Evolutionary conservation across 176 grass and related monocot genomes (phyloP).

Genomic region (Musa beccarii): DNA sequence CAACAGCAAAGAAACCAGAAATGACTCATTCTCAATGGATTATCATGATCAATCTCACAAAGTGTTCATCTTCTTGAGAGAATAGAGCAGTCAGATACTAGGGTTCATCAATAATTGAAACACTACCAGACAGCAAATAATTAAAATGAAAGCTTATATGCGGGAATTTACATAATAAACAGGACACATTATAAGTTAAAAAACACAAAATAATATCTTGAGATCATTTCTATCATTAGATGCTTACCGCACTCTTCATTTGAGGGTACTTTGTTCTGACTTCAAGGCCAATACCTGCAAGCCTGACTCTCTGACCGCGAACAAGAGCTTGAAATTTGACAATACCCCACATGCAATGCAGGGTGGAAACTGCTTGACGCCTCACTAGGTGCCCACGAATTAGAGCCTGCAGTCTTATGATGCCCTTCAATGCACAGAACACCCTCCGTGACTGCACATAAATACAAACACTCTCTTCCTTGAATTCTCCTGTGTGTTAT

Average conservation of each 20-base stretch:
- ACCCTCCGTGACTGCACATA: constrained; percentile 57
- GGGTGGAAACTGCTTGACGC: constrained; percentile 78
- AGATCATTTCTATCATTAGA: background rate
- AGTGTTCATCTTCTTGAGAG: too few relatives aligned
- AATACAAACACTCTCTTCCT: background rate
- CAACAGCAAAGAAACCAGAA: too few relatives aligned
- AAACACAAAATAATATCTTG: too few relatives aligned
- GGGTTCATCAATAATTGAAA: too few relatives aligned
- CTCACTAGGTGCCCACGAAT: constrained; percentile 84
- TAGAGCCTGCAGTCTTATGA: constrained; percentile 72
- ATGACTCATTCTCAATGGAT: too few relatives aligned
- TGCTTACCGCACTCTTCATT: constrained; percentile 24
- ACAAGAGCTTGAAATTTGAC: constrained; percentile 68
- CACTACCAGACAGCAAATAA: too few relatives aligned
- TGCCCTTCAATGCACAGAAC: constrained; percentile 67
- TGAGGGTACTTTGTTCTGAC: constrained; percentile 21
- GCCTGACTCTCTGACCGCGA: constrained; percentile 53
- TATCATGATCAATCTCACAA: too few relatives aligned
- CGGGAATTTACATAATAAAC: too few relatives aligned
- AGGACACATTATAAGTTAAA: too few relatives aligned
- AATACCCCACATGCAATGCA: constrained; percentile 54
- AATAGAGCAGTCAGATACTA: too few relatives aligned
- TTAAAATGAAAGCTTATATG: too few relatives aligned
- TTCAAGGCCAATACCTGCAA: constrained; percentile 26
- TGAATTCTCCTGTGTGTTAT: too few relatives aligned